These are phyloP conservation scores for Microbotryomycetes sp. DNA, from an alignment of 1,284 basidiomycete species.

Conservation along the genomic window DNA sequence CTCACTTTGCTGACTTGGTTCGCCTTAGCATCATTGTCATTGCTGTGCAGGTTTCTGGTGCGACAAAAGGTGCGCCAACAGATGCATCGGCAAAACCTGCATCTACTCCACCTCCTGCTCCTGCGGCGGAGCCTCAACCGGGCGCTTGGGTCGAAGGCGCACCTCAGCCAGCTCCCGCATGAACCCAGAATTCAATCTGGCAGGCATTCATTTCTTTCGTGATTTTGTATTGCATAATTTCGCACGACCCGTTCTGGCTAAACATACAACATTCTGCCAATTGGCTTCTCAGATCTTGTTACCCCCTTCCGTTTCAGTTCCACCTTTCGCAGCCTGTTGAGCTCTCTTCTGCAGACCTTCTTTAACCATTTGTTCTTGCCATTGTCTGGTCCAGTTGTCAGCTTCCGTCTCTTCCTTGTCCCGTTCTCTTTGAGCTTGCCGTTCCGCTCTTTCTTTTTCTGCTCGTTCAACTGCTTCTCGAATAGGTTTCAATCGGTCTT, in stretches of 20 bases:
- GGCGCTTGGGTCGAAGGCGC: too few species aligned
- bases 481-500: background rate
- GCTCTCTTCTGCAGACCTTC: background rate
- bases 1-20: background rate
- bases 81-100: too few species aligned
- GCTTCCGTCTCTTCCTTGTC: background rate
- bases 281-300: too few species aligned
- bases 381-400: background rate
- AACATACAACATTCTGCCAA: too few species aligned
- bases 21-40: background rate
- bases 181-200: too few species aligned
- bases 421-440: background rate
- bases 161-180: too few species aligned
- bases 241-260: too few species aligned
- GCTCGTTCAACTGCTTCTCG: background rate
- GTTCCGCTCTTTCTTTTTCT: background rate
- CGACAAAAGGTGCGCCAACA: background rate
- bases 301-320: background rate
- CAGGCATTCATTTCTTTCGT: too few species aligned
- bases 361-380: background rate
- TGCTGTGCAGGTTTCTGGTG: background rate
- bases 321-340: background rate
- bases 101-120: too few species aligned
- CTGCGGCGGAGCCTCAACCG: too few species aligned
- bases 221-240: too few species aligned